Base-by-base conservation (phyloP, 768 basidiomycete species). In the Cantharellus cinnabarinus region DNA sequence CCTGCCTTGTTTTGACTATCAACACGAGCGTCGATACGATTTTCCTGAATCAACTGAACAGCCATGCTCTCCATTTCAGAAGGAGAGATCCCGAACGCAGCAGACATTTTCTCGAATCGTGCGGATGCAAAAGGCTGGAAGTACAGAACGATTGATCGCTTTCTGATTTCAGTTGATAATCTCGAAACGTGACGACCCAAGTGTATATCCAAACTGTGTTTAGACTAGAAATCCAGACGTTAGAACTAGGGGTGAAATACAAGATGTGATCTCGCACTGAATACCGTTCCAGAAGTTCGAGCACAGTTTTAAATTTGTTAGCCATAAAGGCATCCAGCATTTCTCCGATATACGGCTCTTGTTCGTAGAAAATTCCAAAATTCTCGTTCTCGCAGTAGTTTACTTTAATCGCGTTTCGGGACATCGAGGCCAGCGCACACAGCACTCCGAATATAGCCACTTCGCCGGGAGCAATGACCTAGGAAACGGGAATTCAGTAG, bases 71-170 rank as follows among this genome's bases (percentile, higher is more conserved):
- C 82, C 39, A 88, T 79, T 61, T 83, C 78, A 2, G 79, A 79
- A 4, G 85, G 70, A 0, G 75, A 74, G 80, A 85, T 83, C 2
- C 90, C 91, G 65, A 97, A 94, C 5, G 90, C 89, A 2, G 71
- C 68, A 42, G 84, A 81, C 88, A 95, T 93, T 41, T 83, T 77
- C 50, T 83, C 81, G 38, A 97, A 76, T 50, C 80, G 76, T 67
- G 95, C 88, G 4, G 85, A 80, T 37, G 84, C 76, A 69, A 91
- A 98, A 0, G 93, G 93, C 64, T 82, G 78, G 74, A 95, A 90
- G 71, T 93, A 97, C 54, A 89, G 77, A n/a, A 79, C 73, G 55
- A 97, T 75, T 0, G 89, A 83, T 61, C 80, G 81, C 63, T 83
- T 80, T 44, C 79, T 80, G 69, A 97, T 84, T 39, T 79, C 73